Evolutionary conservation across 352 stramenopile species (phyloP), one percentile per base, ranked within the genome.

Genomic region (Globisporangium abappressorium): DNA sequence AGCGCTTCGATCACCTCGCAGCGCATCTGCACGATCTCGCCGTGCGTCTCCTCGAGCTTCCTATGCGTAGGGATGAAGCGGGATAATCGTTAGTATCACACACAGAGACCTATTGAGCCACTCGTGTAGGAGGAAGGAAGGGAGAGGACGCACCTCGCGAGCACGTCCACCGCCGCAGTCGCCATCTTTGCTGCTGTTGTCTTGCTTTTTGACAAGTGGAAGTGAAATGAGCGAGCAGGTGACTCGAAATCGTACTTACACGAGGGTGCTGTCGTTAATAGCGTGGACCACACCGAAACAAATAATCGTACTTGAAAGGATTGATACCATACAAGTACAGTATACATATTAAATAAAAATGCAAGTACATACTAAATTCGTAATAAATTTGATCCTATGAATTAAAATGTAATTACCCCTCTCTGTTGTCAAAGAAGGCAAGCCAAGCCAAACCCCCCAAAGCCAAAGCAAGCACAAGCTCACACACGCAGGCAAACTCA

Each of bases 31-130:
- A 71, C 68, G 51, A 91, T 91, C 70, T 94, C 84, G 9, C 59
- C 70, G 58, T 90, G 80, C 0, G 82, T 94, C 33, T 86, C 75
- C 57, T 92, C 79, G 20, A 94, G 71, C 43, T 90, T 89, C 41
- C 85, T 94, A 41, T 30, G 7, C 4, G 41, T 33, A 5, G 8
- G 14, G 18, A 18, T 24, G 8, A 11, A 26, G 18, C 18, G 26
- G 3, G 46, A 26, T 9, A 14, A 0, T 2, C n/a, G 12, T 36
- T 3, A 53, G 43, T 24, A n/a, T 33, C 1, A 9, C 33, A 36
- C 4, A 38, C 1, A 12, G 6, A 38, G 6, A 12, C 33, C 33
- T 38, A 38, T 38, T 12, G 33, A 38, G 33, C 33, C 33, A 38
- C 8, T 38, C 7, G 33, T 38, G 8, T 38, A 9, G 33, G 33